Evolutionary conservation across 257 asterid species (phyloP).

Genomic region (Petunia secreta): DNA sequence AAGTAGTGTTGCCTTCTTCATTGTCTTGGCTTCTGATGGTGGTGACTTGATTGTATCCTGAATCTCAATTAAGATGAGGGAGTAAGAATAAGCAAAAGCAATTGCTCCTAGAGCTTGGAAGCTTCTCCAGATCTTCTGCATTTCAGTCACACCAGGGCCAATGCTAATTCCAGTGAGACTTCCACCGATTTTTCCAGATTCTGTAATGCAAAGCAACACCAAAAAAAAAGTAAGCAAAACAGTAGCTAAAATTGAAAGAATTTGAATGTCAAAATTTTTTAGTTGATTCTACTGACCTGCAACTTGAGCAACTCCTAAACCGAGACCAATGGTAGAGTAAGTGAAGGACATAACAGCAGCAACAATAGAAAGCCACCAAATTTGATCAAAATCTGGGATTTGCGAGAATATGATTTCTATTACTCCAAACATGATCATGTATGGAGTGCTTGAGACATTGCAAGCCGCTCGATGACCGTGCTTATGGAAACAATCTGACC

Average conservation of each 20-base stretch:
- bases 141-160: conserved; percentile 28
- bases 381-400: conserved; percentile 76
- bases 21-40: conserved; percentile 37
- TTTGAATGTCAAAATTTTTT: background rate
- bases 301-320: conserved; percentile 66
- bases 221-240: background rate
- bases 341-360: conserved; percentile 84
- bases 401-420: conserved; percentile 59
- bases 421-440: conserved; percentile 70
- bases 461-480: conserved; percentile 61
- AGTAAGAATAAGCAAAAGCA: conserved; percentile 45
- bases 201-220: conserved; percentile 22
- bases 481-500: conserved; percentile 61
- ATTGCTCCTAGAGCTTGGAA: conserved; percentile 45
- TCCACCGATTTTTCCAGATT: conserved; percentile 34
- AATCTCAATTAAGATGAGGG: conserved; percentile 39
- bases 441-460: conserved; percentile 60
- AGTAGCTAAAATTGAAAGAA: background rate
- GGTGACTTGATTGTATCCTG: conserved; percentile 43
- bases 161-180: conserved; percentile 40
- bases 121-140: conserved; percentile 39
- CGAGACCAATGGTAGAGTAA: conserved; percentile 67
- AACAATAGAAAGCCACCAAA: conserved; percentile 74
- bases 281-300: conserved; percentile 38
- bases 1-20: conserved; percentile 37